Evolutionary conservation across 345 rosid species (phyloP).

Genomic region (Bretschneidera sinensis): DNA sequence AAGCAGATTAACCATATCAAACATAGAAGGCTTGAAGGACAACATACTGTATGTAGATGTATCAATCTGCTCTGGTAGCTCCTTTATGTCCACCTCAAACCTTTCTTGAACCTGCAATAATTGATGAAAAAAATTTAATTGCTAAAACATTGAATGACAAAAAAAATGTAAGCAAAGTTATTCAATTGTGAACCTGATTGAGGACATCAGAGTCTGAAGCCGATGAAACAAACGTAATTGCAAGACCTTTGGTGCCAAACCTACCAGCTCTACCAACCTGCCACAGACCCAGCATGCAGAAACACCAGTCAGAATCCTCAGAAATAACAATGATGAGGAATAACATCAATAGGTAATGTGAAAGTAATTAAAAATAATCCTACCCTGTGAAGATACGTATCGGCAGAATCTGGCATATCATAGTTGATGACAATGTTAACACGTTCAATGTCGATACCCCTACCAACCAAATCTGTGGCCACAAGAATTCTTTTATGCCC

Average conservation of each 20-base stretch:
- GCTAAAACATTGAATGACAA: neutral
- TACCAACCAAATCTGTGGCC: conserved; percentile 93
- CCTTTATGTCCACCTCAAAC: conserved; percentile 94
- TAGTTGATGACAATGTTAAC: conserved; percentile 97
- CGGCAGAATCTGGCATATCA: conserved; percentile 99
- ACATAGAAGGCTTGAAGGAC: neutral
- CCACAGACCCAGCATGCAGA: neutral
- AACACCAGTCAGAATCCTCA: conserved; percentile 3
- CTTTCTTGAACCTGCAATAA: conserved; percentile 76
- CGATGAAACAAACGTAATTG: conserved; percentile 92
- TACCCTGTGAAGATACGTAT: conserved; percentile 97
- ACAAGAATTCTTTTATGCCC: conserved; percentile 97
- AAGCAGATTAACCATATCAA: no score
- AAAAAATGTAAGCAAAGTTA: neutral
- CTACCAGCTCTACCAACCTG: conserved; percentile 99
- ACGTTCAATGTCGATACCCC: conserved; percentile 97
- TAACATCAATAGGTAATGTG: no score
- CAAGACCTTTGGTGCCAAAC: conserved; percentile 98
- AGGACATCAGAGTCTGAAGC: conserved; percentile 87
- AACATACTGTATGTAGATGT: conserved; percentile 86
- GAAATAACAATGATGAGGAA: neutral
- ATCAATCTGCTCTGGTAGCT: conserved; percentile 95
- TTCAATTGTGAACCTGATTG: conserved; percentile 60
- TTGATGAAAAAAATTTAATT: neutral
- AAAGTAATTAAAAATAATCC: neutral